Percentiles rank a stretch among this genome's conserved stretches.
Conservation (phyloP, 2,329 filamentous ascomycete species). For the Stagonosporopsis tanaceti region DNA sequence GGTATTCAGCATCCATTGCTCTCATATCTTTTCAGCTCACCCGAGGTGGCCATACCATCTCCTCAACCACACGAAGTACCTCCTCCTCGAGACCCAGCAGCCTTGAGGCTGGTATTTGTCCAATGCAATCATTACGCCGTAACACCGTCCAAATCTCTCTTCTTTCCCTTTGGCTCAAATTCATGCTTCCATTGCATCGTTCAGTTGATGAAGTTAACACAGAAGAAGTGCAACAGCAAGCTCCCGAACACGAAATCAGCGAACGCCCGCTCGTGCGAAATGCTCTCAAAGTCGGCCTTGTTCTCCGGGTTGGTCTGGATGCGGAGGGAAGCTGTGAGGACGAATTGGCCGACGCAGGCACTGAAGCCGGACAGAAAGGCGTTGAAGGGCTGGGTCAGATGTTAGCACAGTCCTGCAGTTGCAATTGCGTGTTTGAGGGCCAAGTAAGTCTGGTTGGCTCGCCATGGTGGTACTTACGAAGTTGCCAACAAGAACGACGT, state of each 20-base stretch:
- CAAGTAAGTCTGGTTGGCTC: too few relatives aligned
- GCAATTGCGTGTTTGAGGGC: background rate
- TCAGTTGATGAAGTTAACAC: constrained; percentile 99
- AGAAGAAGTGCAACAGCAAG: constrained; percentile 97
- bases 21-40: background rate
- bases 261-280: constrained; percentile 89
- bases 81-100: background rate
- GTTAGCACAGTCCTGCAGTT: constrained; percentile 2
- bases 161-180: background rate
- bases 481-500: constrained; percentile 91
- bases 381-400: constrained; percentile 85
- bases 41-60: background rate
- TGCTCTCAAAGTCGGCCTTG: constrained; percentile 76
- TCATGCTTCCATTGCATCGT: constrained; percentile 4
- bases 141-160: constrained; percentile 5
- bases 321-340: constrained; percentile 86
- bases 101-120: background rate
- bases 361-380: constrained; percentile 96
- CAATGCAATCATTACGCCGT: constrained; percentile 16
- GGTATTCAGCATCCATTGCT: constrained; percentile 5
- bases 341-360: constrained; percentile 95
- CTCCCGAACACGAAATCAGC: constrained; percentile 96
- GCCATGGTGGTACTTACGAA: constrained; percentile 72
- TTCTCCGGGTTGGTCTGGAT: constrained; percentile 91
- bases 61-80: background rate